Base-by-base conservation (phyloP, 345 rosid species). In the Syzygium oleosum region DNA sequence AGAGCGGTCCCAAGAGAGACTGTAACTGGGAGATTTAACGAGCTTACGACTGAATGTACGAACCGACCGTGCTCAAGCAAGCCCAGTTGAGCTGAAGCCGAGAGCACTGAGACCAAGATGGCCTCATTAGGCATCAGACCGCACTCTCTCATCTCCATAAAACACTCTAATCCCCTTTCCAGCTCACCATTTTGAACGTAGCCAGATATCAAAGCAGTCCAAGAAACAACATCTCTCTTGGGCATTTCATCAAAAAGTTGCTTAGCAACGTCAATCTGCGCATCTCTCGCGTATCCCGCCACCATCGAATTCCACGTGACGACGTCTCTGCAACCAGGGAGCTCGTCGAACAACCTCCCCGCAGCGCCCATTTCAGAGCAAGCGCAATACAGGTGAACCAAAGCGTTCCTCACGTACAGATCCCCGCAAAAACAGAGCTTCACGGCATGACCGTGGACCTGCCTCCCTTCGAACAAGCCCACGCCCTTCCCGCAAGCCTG, bases 171-270 rank as follows among this genome's bases (percentile, higher is more conserved):
- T 17, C 87, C 93, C 86, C 91, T 90, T 85, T 84, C 90, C 56
- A 83, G 83, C 56, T 59, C 53, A 29, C 93, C 93, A 6, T 88
- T 92, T 84, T 87, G 89, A 68, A 89, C 87, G n/a, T 91, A 93
- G 34, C 89, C 90, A 21, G 92, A 88, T 27, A 94, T 89, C 89
- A 93, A 79, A 23, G 94, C 90, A 52, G 92, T 91, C 95, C 94
- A 93, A 3, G 93, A 91, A 22, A 93, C 84, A 55, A 91, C 89
- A 90, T 90, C 90, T 87, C 90, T 87, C 29, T 73, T 46, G 49
- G 80, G 87, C 91, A 93, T 88, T 49, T 54, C 88, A 86, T 55
- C 49, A 84, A 92, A 93, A 93, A 92, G 83, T 53, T 55, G 90
- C 88, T 89, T 59, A 25, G 91, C 93, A 12, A 19, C 88, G 54